Evolutionary conservation across 257 asterid genomes (phyloP), one percentile per base, ranked within the genome.

Genomic region (Eustoma russellianum): DNA sequence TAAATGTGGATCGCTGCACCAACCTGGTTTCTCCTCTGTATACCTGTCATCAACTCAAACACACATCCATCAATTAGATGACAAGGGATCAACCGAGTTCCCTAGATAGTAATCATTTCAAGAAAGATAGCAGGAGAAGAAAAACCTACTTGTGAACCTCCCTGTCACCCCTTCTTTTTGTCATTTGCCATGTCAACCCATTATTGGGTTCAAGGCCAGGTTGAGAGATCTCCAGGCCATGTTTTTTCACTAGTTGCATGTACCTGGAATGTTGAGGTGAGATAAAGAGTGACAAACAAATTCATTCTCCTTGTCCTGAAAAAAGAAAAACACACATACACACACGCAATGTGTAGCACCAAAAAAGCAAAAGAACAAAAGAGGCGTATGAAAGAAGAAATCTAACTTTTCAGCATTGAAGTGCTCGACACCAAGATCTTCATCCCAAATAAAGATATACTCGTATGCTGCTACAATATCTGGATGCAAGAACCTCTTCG

Each of bases 101-200:
- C 12, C 43, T 38, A 38, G 2, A 38, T 38, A 0, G 0, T 7
- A 24, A n/a, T 17, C 7, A 5, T 51, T 1, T 7, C 9, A 8
- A 0, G 9, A 52, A 6, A 14, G 15, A 33, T 1, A 41, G 41
- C 16, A 51, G 7, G 16, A 40, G 59, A 13, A 24, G 33, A 18
- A 55, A 52, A 65, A 62, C 90, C 51, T 76, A 92, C 99, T 85
- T 92, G 85, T 92, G 99, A 66, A 88, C 95, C 71, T 92, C 97
- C 72, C 74, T 81, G 75, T 92, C 92, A 46, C 99, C 99, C 63
- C 84, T 77, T 75, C 99, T 79, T 77, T 92, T 92, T 46, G 99
- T 92, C 99, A 88, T 92, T 77, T 92, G 99, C 97, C 99, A 92
- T 58, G 99, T 92, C 75, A 92, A 72, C 55, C 99, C 99, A 62